A percentile compares a stretch with the other conserved stretches of the same genome.
These are phyloP conservation scores for Sordariomycetes sp. DNA, from an alignment of 2,329 filamentous ascomycete genomes.

Conservation along the genomic window DNA sequence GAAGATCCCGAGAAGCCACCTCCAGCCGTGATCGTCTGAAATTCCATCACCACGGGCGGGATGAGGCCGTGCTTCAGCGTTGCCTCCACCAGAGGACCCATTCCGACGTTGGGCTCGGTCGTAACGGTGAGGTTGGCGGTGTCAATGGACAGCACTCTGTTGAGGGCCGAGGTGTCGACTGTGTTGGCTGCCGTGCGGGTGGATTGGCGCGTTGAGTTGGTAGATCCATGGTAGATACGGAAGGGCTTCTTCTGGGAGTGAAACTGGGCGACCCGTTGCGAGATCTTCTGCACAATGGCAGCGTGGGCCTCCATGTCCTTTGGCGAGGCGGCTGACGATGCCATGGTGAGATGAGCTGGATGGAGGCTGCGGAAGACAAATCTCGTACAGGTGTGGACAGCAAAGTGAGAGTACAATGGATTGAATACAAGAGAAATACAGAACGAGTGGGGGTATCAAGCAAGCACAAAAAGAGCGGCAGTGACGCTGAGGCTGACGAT, in stretches of 20 bases:
- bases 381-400: too few species aligned
- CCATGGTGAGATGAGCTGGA: background rate
- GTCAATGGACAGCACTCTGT: slow-evolving; percentile 54
- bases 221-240: slow-evolving; percentile 69
- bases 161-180: slow-evolving; percentile 58
- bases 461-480: too few species aligned
- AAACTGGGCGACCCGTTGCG: slow-evolving; percentile 33
- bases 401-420: too few species aligned
- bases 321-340: background rate
- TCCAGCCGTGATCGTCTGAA: slow-evolving; percentile 62
- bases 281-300: slow-evolving; percentile 30
- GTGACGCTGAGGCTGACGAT: too few species aligned
- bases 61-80: slow-evolving; percentile 47
- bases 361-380: background rate
- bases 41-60: slow-evolving; percentile 62
- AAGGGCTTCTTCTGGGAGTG: slow-evolving; percentile 42
- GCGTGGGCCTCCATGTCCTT: slow-evolving; percentile 32
- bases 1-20: slow-evolving; percentile 59
- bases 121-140: slow-evolving; percentile 40
- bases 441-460: too few species aligned
- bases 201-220: slow-evolving; percentile 62
- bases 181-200: slow-evolving; percentile 40
- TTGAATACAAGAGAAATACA: too few species aligned
- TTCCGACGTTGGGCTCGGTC: slow-evolving; percentile 63
- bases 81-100: slow-evolving; percentile 53